Evolutionary conservation across 2,329 filamentous ascomycete species (phyloP), one percentile per base, ranked within the genome.

Genomic region (Ophiocordyceps camponoti-rufipedis): DNA sequence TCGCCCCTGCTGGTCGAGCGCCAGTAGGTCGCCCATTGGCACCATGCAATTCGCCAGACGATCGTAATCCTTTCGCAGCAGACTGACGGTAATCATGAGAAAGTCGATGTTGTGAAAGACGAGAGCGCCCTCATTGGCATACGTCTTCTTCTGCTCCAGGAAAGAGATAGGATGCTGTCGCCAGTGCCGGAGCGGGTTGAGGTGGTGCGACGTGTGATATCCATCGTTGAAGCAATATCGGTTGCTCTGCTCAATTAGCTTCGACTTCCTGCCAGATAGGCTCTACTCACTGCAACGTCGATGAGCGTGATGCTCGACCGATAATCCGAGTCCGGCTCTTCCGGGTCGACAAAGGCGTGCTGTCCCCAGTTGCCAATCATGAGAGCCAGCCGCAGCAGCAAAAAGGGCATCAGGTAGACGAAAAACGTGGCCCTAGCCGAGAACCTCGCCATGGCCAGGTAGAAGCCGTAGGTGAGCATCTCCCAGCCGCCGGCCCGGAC

Each of bases 291-390:
- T 7, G 80, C 70, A 7, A 88, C 82, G 54, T 89, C 84, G 46
- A 89, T 78, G 23, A 89, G 58, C 0, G 84, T 88, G 51, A 88
- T 83, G 58, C 82, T 87, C 0, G 80, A 85, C 33, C 82, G 70
- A 54, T 79, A 88, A 56, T 89, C 83, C 0, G 82, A 87, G 54
- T 84, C 74, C 0, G 84, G 84, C 52, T 85, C 78, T 12, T 75
- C 65, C 18, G 79, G 74, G 53, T 89, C 83, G 7, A 89, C 82
- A 50, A 89, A 79, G 1, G 83, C 83, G 57, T 89, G 84, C 57
- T 89, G 84, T 4, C 82, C 84, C 82, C 82, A 89, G 56, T 89
- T 89, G 1, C 84, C 84, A 8, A 84, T 70, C 84, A 88, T 89
- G 50, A 89, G 60, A 0, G 78, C 83, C 16, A 85, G 53, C 0